A percentile compares a stretch with the other conserved stretches of the same genome.
Conservation (phyloP, 208 protist species). For the Crithidia mellificae region DNA sequence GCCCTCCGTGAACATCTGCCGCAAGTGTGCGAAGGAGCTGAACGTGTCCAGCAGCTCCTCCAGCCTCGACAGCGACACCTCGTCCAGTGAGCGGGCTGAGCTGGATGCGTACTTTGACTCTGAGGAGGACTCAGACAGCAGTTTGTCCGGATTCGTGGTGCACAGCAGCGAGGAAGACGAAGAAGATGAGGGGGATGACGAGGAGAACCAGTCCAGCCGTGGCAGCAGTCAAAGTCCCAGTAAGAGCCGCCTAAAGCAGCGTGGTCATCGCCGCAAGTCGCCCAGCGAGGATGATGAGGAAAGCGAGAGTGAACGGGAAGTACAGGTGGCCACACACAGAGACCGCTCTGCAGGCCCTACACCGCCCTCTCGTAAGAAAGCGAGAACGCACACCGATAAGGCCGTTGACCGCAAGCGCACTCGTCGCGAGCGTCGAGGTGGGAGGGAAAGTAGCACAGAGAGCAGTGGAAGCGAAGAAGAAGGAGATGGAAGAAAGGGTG, state of each 20-base stretch:
- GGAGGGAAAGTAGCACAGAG: no score
- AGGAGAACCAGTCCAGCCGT: not conserved
- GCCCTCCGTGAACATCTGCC: slow-evolving; percentile 17
- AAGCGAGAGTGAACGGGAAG: no score
- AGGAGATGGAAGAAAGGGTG: no score
- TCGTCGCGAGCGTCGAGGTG: not conserved
- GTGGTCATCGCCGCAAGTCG: not conserved
- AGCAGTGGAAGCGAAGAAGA: no score
- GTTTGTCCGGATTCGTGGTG: slow-evolving; percentile 66
- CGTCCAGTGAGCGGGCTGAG: slow-evolving; percentile 61
- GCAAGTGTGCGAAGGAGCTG: slow-evolving; percentile 24
- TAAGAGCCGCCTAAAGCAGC: not conserved
- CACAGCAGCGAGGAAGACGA: slow-evolving; percentile 55
- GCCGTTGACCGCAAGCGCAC: not conserved
- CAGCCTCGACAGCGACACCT: slow-evolving; percentile 66
- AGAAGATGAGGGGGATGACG: slow-evolving; percentile 32
- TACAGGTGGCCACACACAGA: no score
- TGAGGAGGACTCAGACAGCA: slow-evolving; percentile 42
- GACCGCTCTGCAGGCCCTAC: no score
- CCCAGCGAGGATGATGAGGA: no score
- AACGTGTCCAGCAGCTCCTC: slow-evolving; percentile 40
- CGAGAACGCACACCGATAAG: not conserved
- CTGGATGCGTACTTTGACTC: slow-evolving; percentile 46
- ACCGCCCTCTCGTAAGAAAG: no score
- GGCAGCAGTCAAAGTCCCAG: not conserved